Base-by-base conservation (phyloP, 2,329 filamentous ascomycete genomes). In the Phialocephala subalpina region DNA sequence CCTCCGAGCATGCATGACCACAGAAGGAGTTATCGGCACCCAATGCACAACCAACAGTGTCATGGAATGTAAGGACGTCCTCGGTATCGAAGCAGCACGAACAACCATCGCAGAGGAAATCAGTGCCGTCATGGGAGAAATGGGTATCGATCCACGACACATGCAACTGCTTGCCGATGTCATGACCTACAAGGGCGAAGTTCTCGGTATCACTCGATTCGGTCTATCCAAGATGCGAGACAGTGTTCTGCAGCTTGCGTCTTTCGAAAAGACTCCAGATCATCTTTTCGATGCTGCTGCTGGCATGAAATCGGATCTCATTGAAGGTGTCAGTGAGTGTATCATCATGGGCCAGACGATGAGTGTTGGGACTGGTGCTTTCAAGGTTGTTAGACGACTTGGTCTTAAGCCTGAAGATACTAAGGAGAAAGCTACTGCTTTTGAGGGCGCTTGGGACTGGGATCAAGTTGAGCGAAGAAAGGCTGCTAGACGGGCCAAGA, bases 311-410 rank as follows among this genome's bases (percentile, higher is more conserved):
- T 91, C 88, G 33, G 96, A 99, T 80, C 85, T 87, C 69, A 97
- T 99, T 67, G 92, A 97, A 78, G 96, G 96, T 73, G 96, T 99
- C 11, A 92, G 88, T 63, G 96, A 99, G 81, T 97, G 94, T 80
- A 98, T 99, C 76, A 99, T 99, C 77, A 96, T 98, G 90, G 96
- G 96, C 18, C 95, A 98, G 83, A 94, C 91, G 49, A 97, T 98
- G 87, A 87, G 87, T 53, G 84, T 99, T 40, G 96, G 96, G 6
- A 99, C 96, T 0, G 96, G 96, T 4, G 91, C 92, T 1, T 96
- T 98, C 85, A 90, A 97, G 76, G 92, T 98, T 27, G 92, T 97
- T 2, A 83, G 94, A 52, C 86, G 88, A 65, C 80, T 98, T 69
- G 90, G 90, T 68, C 85, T 97, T 67, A 82, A 82, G 47, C 83